Percentiles rank a stretch among this genome's conserved stretches.
Evolutionary conservation across 257 asterid species (phyloP).

Genomic region (Solanum habrochaites): DNA sequence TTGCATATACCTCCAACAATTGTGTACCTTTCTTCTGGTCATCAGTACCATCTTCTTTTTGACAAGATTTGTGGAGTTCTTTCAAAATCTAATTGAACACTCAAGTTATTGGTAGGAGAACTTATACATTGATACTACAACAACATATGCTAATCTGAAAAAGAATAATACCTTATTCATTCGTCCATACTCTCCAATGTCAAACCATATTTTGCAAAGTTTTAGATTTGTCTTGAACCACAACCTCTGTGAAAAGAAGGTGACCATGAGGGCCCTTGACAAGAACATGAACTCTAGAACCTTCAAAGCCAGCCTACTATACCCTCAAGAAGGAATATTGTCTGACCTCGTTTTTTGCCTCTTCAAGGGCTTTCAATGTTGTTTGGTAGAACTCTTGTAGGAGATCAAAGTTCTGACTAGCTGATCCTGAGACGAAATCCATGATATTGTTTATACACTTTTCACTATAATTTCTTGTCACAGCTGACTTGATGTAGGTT

Average conservation of each 20-base stretch:
- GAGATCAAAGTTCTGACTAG: slow-evolving; percentile 81
- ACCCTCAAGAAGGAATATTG: not conserved
- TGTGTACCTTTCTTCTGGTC: slow-evolving; percentile 99
- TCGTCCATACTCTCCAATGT: slow-evolving; percentile 83
- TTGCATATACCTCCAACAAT: slow-evolving; percentile 89
- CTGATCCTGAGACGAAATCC: slow-evolving; percentile 97
- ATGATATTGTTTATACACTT: slow-evolving; percentile 90
- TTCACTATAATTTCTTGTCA: slow-evolving; percentile 95
- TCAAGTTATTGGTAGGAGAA: not conserved
- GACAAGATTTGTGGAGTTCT: slow-evolving; percentile 96
- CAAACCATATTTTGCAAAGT: slow-evolving; percentile 98
- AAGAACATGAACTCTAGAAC: not conserved
- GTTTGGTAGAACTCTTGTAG: slow-evolving; percentile 92
- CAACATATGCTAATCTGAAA: not conserved
- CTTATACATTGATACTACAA: not conserved
- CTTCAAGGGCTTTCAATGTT: slow-evolving; percentile 91
- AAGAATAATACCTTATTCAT: slow-evolving; percentile 68
- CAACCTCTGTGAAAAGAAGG: slow-evolving; percentile 45
- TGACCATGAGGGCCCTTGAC: not conserved
- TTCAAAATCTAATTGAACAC: slow-evolving; percentile 57
- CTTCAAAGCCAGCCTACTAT: not conserved
- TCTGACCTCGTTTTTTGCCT: slow-evolving; percentile 92
- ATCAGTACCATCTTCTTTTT: slow-evolving; percentile 93
- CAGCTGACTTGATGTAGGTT: slow-evolving; percentile 88
- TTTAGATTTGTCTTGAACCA: slow-evolving; percentile 99